Conservation (phyloP, 768 basidiomycete genomes). For the Clitopilus hobsonii region DNA sequence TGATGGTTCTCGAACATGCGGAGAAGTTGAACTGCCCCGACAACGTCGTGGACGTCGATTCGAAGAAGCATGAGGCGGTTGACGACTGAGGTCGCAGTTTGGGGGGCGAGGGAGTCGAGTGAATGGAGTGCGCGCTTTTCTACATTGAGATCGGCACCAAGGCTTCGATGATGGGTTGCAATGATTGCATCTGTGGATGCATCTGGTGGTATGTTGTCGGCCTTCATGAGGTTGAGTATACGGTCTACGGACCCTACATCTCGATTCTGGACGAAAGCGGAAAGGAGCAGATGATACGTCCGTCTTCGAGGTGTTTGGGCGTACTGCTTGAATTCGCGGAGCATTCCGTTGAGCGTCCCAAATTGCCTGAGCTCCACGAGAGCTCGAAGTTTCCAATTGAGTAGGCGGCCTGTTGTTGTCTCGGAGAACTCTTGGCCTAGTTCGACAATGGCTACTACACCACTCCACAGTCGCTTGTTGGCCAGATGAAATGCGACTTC, state of each 20-base stretch:
- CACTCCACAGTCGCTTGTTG: constrained; percentile 40
- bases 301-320: constrained; percentile 46
- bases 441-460: constrained; percentile 41
- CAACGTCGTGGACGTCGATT: constrained; percentile 50
- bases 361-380: constrained; percentile 51
- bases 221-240: constrained; percentile 52
- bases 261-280: constrained; percentile 65
- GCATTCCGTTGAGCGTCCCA: constrained; percentile 34
- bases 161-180: constrained; percentile 49
- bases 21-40: constrained; percentile 41
- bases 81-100: constrained; percentile 47
- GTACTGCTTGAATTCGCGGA: constrained; percentile 46
- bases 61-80: constrained; percentile 66
- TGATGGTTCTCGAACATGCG: constrained; percentile 36
- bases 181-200: constrained; percentile 57
- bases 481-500: constrained; percentile 46
- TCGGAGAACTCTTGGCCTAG: constrained; percentile 47
- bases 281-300: constrained; percentile 67
- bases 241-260: constrained; percentile 53
- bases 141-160: constrained; percentile 56
- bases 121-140: constrained; percentile 45
- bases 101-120: constrained; percentile 34
- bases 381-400: constrained; percentile 70
- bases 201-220: constrained; percentile 49
- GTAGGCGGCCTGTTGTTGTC: constrained; percentile 46